Conservation (phyloP, 2,329 filamentous ascomycete species). For the Apiospora aurea region DNA sequence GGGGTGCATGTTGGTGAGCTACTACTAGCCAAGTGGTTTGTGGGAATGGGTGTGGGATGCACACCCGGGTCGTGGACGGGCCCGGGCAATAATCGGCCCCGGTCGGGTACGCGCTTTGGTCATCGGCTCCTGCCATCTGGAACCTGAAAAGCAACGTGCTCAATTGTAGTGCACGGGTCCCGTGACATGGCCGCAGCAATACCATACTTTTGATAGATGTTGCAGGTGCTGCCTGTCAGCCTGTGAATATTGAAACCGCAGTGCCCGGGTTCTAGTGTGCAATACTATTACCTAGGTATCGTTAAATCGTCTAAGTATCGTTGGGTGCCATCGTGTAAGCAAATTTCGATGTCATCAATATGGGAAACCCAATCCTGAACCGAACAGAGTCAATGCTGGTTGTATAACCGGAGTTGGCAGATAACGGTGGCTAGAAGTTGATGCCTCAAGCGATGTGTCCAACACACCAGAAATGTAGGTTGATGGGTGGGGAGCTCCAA, state of each 20-base stretch:
- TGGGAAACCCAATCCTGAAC: not conserved
- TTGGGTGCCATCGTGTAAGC: not conserved
- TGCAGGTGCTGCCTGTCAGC: too few species aligned
- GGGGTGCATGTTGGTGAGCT: not conserved
- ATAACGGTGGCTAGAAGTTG: not conserved
- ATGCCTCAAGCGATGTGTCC: too few species aligned
- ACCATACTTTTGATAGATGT: not conserved
- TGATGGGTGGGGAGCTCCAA: not conserved
- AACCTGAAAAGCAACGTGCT: not conserved
- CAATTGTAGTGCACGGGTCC: not conserved
- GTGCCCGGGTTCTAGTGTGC: too few species aligned
- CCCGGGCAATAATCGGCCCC: conserved; percentile 16
- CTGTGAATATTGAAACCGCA: not conserved
- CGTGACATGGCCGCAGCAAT: not conserved
- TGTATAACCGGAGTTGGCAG: not conserved
- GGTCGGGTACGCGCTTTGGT: not conserved
- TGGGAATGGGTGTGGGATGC: not conserved
- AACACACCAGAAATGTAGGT: not conserved
- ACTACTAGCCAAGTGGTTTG: not conserved
- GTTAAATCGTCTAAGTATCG: not conserved
- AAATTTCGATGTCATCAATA: not conserved
- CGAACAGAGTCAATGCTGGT: not conserved
- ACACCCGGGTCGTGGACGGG: not conserved
- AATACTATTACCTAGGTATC: not conserved
- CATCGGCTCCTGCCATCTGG: not conserved